phyloP scores from a whole-genome alignment of 192 early-diverging fungal genomes.

The Lobosporangium transversale region DNA sequence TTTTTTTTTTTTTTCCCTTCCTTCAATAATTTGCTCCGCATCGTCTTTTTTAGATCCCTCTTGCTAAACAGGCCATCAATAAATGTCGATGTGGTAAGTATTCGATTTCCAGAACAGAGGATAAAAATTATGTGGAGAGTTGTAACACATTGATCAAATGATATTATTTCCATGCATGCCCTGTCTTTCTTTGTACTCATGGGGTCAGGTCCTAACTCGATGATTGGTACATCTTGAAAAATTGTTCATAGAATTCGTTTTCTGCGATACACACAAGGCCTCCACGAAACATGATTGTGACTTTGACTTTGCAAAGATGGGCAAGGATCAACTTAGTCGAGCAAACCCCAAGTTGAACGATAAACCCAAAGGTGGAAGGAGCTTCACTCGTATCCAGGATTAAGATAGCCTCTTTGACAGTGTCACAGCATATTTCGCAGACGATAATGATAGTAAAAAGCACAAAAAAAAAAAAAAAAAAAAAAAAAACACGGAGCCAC shows the following conservation, averaged over 20 bases:
- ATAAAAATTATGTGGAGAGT: neutral
- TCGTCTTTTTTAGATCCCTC: constrained; percentile 62
- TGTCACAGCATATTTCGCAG: too few species aligned
- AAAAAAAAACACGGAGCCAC: neutral
- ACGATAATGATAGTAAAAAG: neutral
- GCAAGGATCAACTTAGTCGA: constrained; percentile 74
- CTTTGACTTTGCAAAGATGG: constrained; percentile 79
- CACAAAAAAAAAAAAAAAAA: neutral
- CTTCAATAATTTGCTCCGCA: neutral
- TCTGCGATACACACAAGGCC: constrained; percentile 78
- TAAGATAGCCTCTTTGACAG: too few species aligned
- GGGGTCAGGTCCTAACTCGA: neutral
- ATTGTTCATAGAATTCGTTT: constrained; percentile 65
- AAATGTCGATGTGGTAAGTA: constrained; percentile 74
- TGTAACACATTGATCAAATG: too few species aligned
- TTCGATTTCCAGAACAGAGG: neutral
- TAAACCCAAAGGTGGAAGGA: constrained; percentile 77
- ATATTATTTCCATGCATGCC: neutral
- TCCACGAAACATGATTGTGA: constrained; percentile 81
- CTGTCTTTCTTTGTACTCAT: neutral
- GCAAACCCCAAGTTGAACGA: constrained; percentile 81
- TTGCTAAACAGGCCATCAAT: constrained; percentile 81
- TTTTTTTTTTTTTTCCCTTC: neutral
- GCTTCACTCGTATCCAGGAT: constrained; percentile 73
- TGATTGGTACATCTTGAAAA: constrained; percentile 3